Base-by-base conservation (phyloP, 2,329 filamentous ascomycete genomes). In the Beauveria scarabaeidicola region DNA sequence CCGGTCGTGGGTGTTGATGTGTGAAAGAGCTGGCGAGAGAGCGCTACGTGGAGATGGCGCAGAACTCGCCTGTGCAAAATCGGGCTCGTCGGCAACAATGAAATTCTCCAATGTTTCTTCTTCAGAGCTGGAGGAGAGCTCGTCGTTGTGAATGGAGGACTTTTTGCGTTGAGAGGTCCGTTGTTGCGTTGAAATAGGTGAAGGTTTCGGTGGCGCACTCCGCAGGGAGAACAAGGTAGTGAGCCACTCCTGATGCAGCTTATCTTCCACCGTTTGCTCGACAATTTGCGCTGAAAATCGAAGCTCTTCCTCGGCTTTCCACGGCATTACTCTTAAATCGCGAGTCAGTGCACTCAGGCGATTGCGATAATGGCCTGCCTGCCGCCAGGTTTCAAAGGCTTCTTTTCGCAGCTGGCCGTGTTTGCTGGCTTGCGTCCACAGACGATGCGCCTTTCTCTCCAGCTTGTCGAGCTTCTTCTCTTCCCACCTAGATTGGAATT, bases 261-360 rank as follows among this genome's bases (percentile, higher is more conserved):
- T 80, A 58, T 88, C 80, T 40, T 82, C 79, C 1, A 96, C 72
- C 3, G 79, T 90, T 5, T 77, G 74, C 61, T 93, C 85, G 58
- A 96, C 74, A 40, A 74, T 79, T 11, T 74, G 71, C 52, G 85
- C 84, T 65, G 84, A 81, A 6, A 72, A 73, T 27, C 76, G 73
- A 15, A 94, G 68, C 15, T 85, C 77, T 1, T 71, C 66, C 23
- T 75, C 73, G 8, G 74, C 81, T 11, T 72, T 69, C 81, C 86
- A 90, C 32, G 76, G 68, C 17, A 79, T 73, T 1, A 69, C 65
- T 23, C 77, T 63, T 38, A 91, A 82, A 21, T 83, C 78, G 1
- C 75, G 66, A 10, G 77, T 77, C 17, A 85, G 70, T 51, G 79
- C 84, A n/a, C 69, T 68, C 32, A 93, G 75, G 10, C 87, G 83